Conservation (phyloP, 1,139 yeast genomes). For the Candida tetrigidarum region DNA sequence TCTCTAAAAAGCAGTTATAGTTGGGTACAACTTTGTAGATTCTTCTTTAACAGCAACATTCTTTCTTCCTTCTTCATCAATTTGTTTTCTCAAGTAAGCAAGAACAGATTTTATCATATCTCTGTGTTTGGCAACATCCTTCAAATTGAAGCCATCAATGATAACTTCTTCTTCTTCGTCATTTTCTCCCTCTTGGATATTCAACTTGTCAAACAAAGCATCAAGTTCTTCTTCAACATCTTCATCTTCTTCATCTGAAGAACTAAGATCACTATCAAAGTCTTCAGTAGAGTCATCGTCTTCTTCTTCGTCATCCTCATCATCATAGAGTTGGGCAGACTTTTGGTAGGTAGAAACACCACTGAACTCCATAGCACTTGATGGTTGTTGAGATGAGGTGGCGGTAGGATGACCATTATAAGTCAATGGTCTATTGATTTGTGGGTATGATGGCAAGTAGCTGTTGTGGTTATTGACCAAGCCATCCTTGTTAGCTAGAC, state of each 20-base stretch:
- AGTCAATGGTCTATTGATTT: constrained; percentile 33
- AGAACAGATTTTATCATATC: constrained; percentile 38
- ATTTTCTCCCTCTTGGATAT: constrained; percentile 13
- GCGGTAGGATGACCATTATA: constrained; percentile 11
- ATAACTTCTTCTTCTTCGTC: constrained; percentile 14
- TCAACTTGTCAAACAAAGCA: constrained; percentile 20
- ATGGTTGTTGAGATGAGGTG: constrained; percentile 16
- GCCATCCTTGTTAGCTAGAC: constrained; percentile 15
- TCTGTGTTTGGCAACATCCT: constrained; percentile 41
- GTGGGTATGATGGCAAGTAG: constrained; percentile 35
- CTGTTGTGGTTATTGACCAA: constrained; percentile 26
- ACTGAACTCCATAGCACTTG: constrained; percentile 39
- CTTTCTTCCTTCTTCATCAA: constrained; percentile 19
- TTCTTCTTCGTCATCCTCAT: constrained; percentile 15
- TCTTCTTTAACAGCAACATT: constrained; percentile 15
- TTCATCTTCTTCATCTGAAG: constrained; percentile 8
- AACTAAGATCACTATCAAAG: constrained; percentile 5
- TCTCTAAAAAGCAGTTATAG: constrained; percentile 44
- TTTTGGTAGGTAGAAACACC: constrained; percentile 46
- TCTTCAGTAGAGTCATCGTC: constrained; percentile 17
- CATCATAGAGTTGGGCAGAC: constrained; percentile 29
- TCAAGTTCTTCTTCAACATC: constrained; percentile 11
- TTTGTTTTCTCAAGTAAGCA: constrained; percentile 26
- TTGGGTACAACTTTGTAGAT: constrained; percentile 39
- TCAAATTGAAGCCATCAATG: constrained; percentile 25